phyloP scores from a whole-genome alignment of 225 moss, liverwort and hornwort species.

The Thuidium tamariscinum region DNA sequence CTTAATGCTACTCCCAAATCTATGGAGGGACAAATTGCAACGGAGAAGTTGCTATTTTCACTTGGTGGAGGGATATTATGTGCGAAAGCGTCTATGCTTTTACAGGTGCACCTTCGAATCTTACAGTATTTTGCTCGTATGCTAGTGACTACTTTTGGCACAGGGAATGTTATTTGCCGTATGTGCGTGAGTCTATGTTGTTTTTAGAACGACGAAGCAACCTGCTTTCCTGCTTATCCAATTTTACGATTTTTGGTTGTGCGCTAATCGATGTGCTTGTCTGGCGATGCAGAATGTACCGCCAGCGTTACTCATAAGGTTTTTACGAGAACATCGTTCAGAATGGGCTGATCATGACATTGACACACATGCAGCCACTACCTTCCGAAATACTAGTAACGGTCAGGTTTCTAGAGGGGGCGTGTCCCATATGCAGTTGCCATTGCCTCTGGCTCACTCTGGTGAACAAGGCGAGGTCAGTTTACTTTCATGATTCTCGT shows the following conservation, averaged over 20 bases:
- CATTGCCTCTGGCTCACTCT: conserved; percentile 80
- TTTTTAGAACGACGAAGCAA: background rate
- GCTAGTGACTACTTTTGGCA: background rate
- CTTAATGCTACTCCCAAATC: conserved; percentile 67
- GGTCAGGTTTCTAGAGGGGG: conserved; percentile 48
- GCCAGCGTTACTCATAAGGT: conserved; percentile 40
- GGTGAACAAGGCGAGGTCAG: conserved; percentile 88
- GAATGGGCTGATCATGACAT: conserved; percentile 60
- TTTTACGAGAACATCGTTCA: conserved; percentile 54
- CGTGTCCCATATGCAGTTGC: conserved; percentile 70
- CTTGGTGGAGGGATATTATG: conserved; percentile 91
- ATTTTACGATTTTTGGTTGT: background rate
- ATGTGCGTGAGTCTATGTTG: background rate
- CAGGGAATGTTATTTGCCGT: background rate
- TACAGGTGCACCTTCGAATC: conserved; percentile 50
- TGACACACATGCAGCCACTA: conserved; percentile 67
- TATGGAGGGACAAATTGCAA: conserved; percentile 62
- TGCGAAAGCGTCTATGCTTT: conserved; percentile 92
- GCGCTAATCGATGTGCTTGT: background rate
- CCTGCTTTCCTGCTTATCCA: background rate
- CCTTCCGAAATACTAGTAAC: conserved; percentile 57
- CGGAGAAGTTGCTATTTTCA: conserved; percentile 61
- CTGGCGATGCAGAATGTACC: conserved; percentile 44
- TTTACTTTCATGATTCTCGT: background rate
- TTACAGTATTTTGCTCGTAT: background rate